Evolutionary conservation across 768 basidiomycete genomes (phyloP).

Genomic region (Boletus subparvulus): DNA sequence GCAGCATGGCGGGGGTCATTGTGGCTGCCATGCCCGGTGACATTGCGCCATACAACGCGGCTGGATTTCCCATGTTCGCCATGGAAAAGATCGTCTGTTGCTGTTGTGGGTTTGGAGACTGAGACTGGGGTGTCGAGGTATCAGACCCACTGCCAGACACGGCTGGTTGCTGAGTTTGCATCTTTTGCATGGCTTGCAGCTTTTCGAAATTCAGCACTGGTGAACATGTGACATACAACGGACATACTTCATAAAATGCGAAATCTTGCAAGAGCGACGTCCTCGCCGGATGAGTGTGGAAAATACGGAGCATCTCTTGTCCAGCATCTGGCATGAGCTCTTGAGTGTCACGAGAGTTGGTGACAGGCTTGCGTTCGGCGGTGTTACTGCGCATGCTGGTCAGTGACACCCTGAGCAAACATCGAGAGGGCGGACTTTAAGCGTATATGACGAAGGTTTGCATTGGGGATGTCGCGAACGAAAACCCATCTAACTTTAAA

Average conservation of each 20-base stretch:
- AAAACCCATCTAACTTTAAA: slow-evolving; percentile 99
- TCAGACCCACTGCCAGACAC: slow-evolving; percentile 29
- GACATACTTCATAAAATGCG: slow-evolving; percentile 81
- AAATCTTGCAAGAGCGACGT: slow-evolving; percentile 94
- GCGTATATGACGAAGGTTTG: slow-evolving; percentile 85
- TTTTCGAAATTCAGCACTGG: slow-evolving; percentile 30
- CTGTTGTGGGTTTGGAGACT: slow-evolving; percentile 41
- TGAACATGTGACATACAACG: background rate
- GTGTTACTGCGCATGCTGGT: slow-evolving; percentile 69
- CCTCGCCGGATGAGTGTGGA: slow-evolving; percentile 88
- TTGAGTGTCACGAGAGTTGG: slow-evolving; percentile 96
- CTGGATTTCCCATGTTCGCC: slow-evolving; percentile 44
- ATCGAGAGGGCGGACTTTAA: slow-evolving; percentile 52
- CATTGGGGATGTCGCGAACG: slow-evolving; percentile 92
- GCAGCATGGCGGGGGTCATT: slow-evolving; percentile 34
- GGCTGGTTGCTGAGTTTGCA: slow-evolving; percentile 35
- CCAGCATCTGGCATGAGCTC: slow-evolving; percentile 95
- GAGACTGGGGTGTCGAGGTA: slow-evolving; percentile 34
- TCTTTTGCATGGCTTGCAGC: slow-evolving; percentile 87
- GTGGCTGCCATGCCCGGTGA: slow-evolving; percentile 31
- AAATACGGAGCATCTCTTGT: slow-evolving; percentile 94
- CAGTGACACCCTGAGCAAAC: slow-evolving; percentile 9
- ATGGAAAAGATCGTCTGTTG: slow-evolving; percentile 51
- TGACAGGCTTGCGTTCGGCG: slow-evolving; percentile 97
- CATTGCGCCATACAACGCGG: slow-evolving; percentile 39